Evolutionary conservation across 805 yeast genomes (phyloP).

Genomic region (Teunomyces cretensis): DNA sequence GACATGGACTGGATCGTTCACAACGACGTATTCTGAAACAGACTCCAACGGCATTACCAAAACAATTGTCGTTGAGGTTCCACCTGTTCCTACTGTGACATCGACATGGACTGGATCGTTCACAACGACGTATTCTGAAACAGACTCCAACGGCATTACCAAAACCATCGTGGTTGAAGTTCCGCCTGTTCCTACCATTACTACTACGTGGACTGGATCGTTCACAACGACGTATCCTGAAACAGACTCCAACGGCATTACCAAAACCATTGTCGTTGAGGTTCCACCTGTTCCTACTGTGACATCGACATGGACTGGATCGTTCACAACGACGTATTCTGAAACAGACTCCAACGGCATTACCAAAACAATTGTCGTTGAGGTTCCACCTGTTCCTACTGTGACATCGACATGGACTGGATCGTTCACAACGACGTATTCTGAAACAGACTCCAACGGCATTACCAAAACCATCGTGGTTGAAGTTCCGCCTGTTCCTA

Average conservation of each 20-base stretch:
- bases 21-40: too few relatives aligned
- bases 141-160: too few relatives aligned
- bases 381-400: conserved; percentile 4
- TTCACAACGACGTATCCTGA: conserved; percentile 2
- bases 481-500: conserved; percentile 8
- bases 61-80: too few relatives aligned
- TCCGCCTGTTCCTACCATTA: too few relatives aligned
- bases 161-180: too few relatives aligned
- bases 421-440: background rate
- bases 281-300: conserved; percentile 10
- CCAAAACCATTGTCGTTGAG: conserved; percentile 8
- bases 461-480: conserved; percentile 6
- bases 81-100: too few relatives aligned
- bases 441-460: conserved; percentile 1
- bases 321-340: conserved; percentile 2
- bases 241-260: background rate
- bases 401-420: conserved; percentile 11
- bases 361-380: background rate
- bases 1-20: too few relatives aligned
- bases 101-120: too few relatives aligned
- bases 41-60: too few relatives aligned
- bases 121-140: too few relatives aligned
- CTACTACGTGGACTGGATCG: background rate
- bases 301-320: conserved; percentile 6
- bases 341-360: background rate